These are phyloP conservation scores for Epichloe glyceriae DNA, from an alignment of 2,329 filamentous ascomycete genomes.

Conservation along the genomic window DNA sequence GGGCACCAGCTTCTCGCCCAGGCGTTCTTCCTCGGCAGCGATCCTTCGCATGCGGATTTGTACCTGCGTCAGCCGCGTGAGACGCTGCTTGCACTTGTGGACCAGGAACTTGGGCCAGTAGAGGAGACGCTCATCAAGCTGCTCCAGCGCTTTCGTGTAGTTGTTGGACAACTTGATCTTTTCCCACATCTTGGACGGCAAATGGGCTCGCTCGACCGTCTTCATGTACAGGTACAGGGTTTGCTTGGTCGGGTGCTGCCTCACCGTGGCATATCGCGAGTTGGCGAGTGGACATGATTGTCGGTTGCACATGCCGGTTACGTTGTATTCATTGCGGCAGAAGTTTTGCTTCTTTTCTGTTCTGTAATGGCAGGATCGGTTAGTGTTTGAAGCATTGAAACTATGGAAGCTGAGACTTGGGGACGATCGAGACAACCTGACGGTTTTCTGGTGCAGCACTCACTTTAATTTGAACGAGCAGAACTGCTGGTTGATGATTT, in stretches of 20 bases:
- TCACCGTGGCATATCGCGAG: constrained; percentile 82
- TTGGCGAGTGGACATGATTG: constrained; percentile 88
- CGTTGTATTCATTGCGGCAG: constrained; percentile 90
- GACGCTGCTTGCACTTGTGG: constrained; percentile 92
- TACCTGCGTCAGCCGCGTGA: constrained; percentile 86
- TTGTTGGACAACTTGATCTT: constrained; percentile 80
- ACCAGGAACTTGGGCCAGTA: constrained; percentile 93
- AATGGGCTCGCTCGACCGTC: constrained; percentile 75
- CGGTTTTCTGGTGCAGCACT: constrained; percentile 14
- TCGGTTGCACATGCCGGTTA: constrained; percentile 69
- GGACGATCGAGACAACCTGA: neutral
- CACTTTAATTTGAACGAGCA: constrained; percentile 92
- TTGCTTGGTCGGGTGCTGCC: constrained; percentile 67
- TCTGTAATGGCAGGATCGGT: constrained; percentile 31
- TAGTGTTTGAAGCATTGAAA: constrained; percentile 10
- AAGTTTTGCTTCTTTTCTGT: constrained; percentile 82
- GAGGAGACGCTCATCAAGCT: constrained; percentile 73
- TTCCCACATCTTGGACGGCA: constrained; percentile 91
- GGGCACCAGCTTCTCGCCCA: constrained; percentile 80
- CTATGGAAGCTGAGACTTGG: neutral
- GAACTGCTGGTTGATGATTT: constrained; percentile 90
- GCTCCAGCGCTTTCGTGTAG: constrained; percentile 77
- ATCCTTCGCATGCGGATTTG: constrained; percentile 67
- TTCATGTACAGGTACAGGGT: constrained; percentile 95
- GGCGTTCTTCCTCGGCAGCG: constrained; percentile 74